Base-by-base conservation (phyloP, 2,329 filamentous ascomycete genomes). In the Rachicladosporium sp. region DNA sequence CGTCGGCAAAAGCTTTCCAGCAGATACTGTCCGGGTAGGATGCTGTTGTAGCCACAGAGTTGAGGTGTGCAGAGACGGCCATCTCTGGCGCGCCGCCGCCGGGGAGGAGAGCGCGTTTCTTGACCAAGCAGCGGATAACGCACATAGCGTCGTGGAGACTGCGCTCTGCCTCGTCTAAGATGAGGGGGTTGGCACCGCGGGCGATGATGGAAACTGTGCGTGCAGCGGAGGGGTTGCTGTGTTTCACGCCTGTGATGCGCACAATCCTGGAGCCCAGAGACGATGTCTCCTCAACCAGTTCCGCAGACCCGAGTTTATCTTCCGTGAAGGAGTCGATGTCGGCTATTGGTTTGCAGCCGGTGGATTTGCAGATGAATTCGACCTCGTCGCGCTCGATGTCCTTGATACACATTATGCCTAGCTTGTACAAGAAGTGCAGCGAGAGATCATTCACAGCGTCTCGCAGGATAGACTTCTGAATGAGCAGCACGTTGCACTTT, bases 331-430 rank as follows among this genome's bases (percentile, higher is more conserved):
- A 94, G 64, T 98, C 91, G 56, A 98, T 83, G 59, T 98, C 93
- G 53, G 91, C 91, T 57, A 98, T 91, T 36, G 91, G 91, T 70
- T 98, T 98, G 78, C 91, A 98, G 55, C 91, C 91, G 29, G 89
- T 93, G 46, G 84, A 93, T 69, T 96, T 98, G 83, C 89, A 96
- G 63, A 98, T 84, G 65, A 98, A 98, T 64, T 98, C 91, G 44
- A 98, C 87, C 67, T 98, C 91, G 57, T 98, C 91, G 47, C 91
- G 81, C 71, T 98, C 91, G 54, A 98, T 93, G 51, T 98, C 91
- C 72, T 96, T 98, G 64, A 98, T 75, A 34, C 83, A 84, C 48
- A 96, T 72, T 52, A 98, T 98, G 65, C 89, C 89, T 47, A 96
- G 80, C 64, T 95, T 94, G 55, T 91, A 86, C 48, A 98, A 74